phyloP scores from a whole-genome alignment of 1,284 basidiomycete species.

The Exobasidium cylindrosporum region DNA sequence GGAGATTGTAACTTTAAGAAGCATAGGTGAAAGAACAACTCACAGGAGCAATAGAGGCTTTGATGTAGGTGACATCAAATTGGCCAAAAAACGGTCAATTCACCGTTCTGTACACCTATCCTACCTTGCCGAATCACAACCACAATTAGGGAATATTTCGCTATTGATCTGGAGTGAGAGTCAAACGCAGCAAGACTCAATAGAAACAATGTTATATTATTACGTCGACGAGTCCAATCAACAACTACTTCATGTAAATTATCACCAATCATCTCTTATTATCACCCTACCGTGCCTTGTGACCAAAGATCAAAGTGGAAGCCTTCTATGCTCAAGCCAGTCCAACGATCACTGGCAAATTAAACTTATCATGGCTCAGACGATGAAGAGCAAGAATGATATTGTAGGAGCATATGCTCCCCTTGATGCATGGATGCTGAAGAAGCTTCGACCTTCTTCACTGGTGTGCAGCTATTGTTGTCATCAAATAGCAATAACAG shows the following conservation, averaged over 20 bases:
- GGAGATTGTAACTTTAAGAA: background rate
- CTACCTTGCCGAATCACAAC: conserved; percentile 31
- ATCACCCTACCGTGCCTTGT: conserved; percentile 3
- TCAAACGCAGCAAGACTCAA: too few relatives aligned
- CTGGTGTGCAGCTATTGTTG: conserved; percentile 19
- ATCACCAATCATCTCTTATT: background rate
- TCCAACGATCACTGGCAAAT: conserved; percentile 1
- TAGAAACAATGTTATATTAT: too few relatives aligned
- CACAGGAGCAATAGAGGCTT: conserved; percentile 1
- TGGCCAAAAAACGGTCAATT: too few relatives aligned
- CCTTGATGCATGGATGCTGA: conserved; percentile 16
- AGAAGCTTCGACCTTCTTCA: background rate
- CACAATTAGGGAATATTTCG: conserved; percentile 22
- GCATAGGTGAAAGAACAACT: background rate
- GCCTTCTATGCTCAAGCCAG: too few relatives aligned
- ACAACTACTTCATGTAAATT: conserved; percentile 14
- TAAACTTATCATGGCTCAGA: background rate
- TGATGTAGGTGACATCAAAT: too few relatives aligned
- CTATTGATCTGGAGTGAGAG: conserved; percentile 21
- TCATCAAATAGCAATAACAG: background rate
- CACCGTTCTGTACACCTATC: too few relatives aligned
- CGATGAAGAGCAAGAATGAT: too few relatives aligned
- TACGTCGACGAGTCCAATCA: too few relatives aligned
- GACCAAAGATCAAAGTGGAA: too few relatives aligned
- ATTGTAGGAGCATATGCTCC: too few relatives aligned